These are phyloP conservation scores for Termitomyces bulborhizus DNA, from an alignment of 768 basidiomycete genomes.

Conservation along the genomic window DNA sequence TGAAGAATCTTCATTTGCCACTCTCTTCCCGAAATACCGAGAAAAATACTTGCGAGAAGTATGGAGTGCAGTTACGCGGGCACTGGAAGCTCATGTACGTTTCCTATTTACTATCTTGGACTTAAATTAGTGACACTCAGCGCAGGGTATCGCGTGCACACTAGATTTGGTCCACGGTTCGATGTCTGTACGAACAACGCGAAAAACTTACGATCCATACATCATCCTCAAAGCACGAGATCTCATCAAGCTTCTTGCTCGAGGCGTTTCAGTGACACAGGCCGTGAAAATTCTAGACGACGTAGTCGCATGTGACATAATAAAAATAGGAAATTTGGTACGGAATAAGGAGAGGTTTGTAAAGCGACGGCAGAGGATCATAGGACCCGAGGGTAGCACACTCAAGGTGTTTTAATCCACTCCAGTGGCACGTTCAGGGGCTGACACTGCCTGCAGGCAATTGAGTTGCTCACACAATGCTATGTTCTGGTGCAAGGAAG, in stretches of 20 bases:
- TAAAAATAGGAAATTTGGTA: constrained; percentile 93
- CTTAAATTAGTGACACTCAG: background rate
- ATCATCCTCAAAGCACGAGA: constrained; percentile 94
- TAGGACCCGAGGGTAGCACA: constrained; percentile 96
- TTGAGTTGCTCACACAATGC: constrained; percentile 92
- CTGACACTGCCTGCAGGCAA: constrained; percentile 53
- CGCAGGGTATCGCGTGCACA: constrained; percentile 81
- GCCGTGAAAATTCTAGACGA: constrained; percentile 91
- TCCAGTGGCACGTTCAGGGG: background rate
- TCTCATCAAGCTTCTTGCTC: constrained; percentile 89
- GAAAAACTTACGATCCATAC: constrained; percentile 97
- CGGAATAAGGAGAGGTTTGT: constrained; percentile 96
- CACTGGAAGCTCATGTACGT: constrained; percentile 74
- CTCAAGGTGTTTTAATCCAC: constrained; percentile 62
- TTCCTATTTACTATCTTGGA: background rate
- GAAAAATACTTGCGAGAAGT: constrained; percentile 95
- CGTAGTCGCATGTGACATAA: constrained; percentile 88
- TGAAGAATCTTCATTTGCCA: constrained; percentile 97
- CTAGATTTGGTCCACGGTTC: constrained; percentile 94
- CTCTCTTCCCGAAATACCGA: constrained; percentile 96
- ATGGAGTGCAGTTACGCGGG: constrained; percentile 86
- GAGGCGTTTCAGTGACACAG: constrained; percentile 81
- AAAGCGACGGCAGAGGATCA: constrained; percentile 91
- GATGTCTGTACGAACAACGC: constrained; percentile 95
- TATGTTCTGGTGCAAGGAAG: constrained; percentile 98